phyloP scores from a whole-genome alignment of 495 filamentous ascomycete genomes.

The Cenococcum geophilum region DNA sequence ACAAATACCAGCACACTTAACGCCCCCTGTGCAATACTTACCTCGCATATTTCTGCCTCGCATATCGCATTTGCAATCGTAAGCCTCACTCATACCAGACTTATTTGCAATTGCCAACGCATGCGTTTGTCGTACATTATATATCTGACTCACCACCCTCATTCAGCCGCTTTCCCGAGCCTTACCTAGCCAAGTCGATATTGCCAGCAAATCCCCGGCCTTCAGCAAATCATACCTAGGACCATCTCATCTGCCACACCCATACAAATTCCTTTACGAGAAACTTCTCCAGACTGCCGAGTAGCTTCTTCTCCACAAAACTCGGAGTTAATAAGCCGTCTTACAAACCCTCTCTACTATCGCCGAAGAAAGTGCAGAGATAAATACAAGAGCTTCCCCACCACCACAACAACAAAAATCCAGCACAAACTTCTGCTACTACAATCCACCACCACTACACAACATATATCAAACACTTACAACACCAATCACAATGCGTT shows the following conservation, averaged over 20 bases:
- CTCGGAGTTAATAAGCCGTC: not conserved
- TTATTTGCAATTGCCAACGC: conserved; percentile 8
- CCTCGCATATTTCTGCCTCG: too few relatives aligned
- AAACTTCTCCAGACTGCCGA: not conserved
- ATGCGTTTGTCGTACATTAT: conserved; percentile 10
- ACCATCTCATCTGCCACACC: conserved; percentile 19
- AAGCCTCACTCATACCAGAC: not conserved
- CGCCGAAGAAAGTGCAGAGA: not conserved
- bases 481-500: conserved; percentile 17
- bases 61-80: not conserved
- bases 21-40: not conserved
- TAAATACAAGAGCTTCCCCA: too few relatives aligned
- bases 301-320: not conserved
- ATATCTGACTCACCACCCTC: conserved; percentile 14
- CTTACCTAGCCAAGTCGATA: conserved; percentile 20
- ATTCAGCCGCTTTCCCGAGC: conserved; percentile 3
- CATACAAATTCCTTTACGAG: not conserved
- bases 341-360: not conserved
- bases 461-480: conserved; percentile 4
- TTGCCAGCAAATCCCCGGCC: conserved; percentile 26
- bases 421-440: not conserved
- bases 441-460: not conserved
- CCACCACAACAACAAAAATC: not conserved
- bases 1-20: not conserved
- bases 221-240: conserved; percentile 12